These are phyloP conservation scores for Lactarius quietus DNA, from an alignment of 768 basidiomycete genomes.

Conservation along the genomic window DNA sequence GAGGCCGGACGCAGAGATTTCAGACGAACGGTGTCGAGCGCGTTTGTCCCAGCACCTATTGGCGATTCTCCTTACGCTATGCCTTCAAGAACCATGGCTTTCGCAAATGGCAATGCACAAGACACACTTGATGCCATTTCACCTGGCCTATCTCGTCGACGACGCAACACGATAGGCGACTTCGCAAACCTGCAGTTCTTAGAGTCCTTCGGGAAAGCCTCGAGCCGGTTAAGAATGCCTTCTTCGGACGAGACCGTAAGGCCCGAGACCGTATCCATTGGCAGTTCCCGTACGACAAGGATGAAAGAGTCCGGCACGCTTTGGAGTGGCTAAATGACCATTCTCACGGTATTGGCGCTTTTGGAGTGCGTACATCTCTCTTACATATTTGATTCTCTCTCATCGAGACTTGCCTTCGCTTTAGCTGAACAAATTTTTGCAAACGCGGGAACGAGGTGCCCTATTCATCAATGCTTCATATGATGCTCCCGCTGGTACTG, in stretches of 20 bases:
- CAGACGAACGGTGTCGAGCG: slow-evolving; percentile 10
- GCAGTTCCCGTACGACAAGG: slow-evolving; percentile 27
- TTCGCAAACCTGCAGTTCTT: slow-evolving; percentile 12
- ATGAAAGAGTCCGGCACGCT: slow-evolving; percentile 19
- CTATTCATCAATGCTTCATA: slow-evolving; percentile 26
- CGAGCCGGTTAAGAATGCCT: slow-evolving; percentile 16
- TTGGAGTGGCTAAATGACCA: slow-evolving; percentile 24
- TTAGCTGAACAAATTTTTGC: slow-evolving; percentile 25
- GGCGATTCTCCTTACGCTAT: slow-evolving; percentile 21
- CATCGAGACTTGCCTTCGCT: not conserved
- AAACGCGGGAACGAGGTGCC: slow-evolving; percentile 26
- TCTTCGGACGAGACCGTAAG: slow-evolving; percentile 27
- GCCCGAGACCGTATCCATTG: slow-evolving; percentile 28
- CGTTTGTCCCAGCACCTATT: slow-evolving; percentile 10
- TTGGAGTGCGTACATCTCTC: slow-evolving; percentile 24
- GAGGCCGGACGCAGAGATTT: slow-evolving; percentile 10
- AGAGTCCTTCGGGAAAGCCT: slow-evolving; percentile 24
- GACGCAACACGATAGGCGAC: slow-evolving; percentile 15
- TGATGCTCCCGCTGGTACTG: not conserved
- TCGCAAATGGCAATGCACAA: slow-evolving; percentile 13
- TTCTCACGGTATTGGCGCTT: slow-evolving; percentile 19
- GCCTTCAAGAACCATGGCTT: slow-evolving; percentile 28
- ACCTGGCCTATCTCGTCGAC: slow-evolving; percentile 14
- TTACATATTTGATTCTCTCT: not conserved
- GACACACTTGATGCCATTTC: slow-evolving; percentile 11